Evolutionary conservation across 352 stramenopile species (phyloP).

Genomic region (Pythium grandisporangium): DNA sequence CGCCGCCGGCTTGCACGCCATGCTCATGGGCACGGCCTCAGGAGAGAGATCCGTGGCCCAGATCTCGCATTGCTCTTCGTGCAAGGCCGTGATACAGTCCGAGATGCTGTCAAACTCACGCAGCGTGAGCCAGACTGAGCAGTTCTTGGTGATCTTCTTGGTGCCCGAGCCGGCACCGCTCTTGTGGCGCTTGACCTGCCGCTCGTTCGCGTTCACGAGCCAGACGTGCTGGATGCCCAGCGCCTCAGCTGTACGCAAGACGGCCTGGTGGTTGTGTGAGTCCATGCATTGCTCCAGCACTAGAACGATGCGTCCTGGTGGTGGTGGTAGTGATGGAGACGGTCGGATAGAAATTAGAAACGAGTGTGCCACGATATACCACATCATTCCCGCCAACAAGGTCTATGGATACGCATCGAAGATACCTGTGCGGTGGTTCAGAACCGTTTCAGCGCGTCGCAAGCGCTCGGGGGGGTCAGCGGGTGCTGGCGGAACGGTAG

Average conservation of each 20-base stretch:
- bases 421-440: constrained; percentile 41
- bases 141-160: constrained; percentile 80
- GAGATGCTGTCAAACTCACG: constrained; percentile 79
- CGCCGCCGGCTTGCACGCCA: constrained; percentile 26
- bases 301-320: constrained; percentile 54
- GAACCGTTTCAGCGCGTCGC: constrained; percentile 60
- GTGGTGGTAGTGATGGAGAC: too few relatives aligned
- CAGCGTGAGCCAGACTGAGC: constrained; percentile 76
- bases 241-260: constrained; percentile 89
- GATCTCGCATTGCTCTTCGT: constrained; percentile 54
- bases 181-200: constrained; percentile 56
- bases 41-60: constrained; percentile 89
- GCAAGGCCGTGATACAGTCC: constrained; percentile 67
- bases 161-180: constrained; percentile 19
- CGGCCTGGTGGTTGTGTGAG: constrained; percentile 83
- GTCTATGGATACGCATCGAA: neutral
- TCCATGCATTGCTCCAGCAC: constrained; percentile 78
- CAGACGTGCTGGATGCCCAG: constrained; percentile 92
- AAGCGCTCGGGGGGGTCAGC: constrained; percentile 39
- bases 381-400: too few relatives aligned
- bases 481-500: neutral
- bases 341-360: too few relatives aligned
- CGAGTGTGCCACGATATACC: too few relatives aligned
- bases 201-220: constrained; percentile 54
- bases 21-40: constrained; percentile 39